Conservation (phyloP, 1,139 yeast species). For the Keqinozyma sinolaborantium region DNA sequence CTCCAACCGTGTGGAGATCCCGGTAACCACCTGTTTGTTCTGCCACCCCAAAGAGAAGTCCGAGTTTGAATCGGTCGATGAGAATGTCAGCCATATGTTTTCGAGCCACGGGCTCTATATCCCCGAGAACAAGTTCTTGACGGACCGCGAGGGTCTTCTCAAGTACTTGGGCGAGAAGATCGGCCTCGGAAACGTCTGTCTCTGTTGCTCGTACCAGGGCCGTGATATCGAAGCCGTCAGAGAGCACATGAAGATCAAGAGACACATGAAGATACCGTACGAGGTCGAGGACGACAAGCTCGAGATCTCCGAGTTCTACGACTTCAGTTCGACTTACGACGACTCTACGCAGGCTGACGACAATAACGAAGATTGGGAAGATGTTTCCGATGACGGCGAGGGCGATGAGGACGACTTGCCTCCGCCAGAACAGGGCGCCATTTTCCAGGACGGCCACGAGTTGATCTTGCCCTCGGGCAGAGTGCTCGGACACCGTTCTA, state of each 20-base stretch:
- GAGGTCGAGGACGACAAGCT: constrained; percentile 79
- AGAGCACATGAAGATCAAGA: constrained; percentile 82
- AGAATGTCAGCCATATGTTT: constrained; percentile 74
- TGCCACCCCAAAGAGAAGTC: constrained; percentile 52
- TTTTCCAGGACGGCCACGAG: constrained; percentile 63
- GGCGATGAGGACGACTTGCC: constrained; percentile 45
- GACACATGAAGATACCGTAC: constrained; percentile 88
- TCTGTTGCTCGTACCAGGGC: constrained; percentile 83
- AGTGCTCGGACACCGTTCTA: constrained; percentile 85
- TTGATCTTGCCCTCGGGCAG: constrained; percentile 83
- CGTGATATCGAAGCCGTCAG: constrained; percentile 80
- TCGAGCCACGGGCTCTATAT: constrained; percentile 76
- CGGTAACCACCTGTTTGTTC: constrained; percentile 74
- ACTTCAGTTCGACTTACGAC: constrained; percentile 67
- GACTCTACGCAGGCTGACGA: constrained; percentile 17
- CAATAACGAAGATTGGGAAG: constrained; percentile 41
- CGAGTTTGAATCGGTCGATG: constrained; percentile 44
- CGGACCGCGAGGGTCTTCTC: constrained; percentile 68
- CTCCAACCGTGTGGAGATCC: constrained; percentile 62
- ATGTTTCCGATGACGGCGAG: constrained; percentile 37
- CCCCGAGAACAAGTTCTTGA: constrained; percentile 74
- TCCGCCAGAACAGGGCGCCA: constrained; percentile 24
- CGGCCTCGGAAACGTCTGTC: constrained; percentile 81
- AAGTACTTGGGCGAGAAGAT: constrained; percentile 76
- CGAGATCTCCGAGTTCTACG: constrained; percentile 81